Evolutionary conservation across 2,329 filamentous ascomycete species (phyloP), one percentile per base, ranked within the genome.

Genomic region (Ophiostoma quercus): DNA sequence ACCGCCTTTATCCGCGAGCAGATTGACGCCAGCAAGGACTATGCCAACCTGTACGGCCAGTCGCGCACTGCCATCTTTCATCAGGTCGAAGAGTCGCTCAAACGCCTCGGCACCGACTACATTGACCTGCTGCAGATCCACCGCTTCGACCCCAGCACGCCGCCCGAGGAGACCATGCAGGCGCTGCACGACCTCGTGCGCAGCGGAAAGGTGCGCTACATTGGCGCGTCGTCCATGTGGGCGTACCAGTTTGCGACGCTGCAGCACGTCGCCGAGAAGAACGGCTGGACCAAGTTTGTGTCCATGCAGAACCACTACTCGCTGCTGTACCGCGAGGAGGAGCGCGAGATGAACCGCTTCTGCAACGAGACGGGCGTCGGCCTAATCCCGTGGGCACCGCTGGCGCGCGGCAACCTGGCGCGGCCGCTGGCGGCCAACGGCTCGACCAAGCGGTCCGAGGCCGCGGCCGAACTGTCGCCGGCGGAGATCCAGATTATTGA

Each of bases 31-130:
- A 71, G 68, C 68, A 76, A 79, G 54, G 76, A 79, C 60, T 77
- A 79, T 32, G 72, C 73, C 5, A 74, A 75, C 41, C 75, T 76
- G 62, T 68, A 73, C 22, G 71, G 88, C 0, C 79, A 90, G 25
- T 87, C 84, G 14, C 80, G 89, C 39, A 84, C 84, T 73, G 84
- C 87, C 70, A 90, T 91, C 74, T 87, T 90, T 75, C 84, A 87
- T 72, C 84, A 86, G 0, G 88, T 91, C 9, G 83, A 90, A 57
- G 84, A 81, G 37, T 87, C 84, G 67, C 80, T 87, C 12, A 76
- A 80, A 69, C 78, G 86, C 14, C 78, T 89, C 16, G 82, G 81
- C 37, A 85, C 83, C 1, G 75, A 76, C 34, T 73, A 88, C 76
- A 84, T 87, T 68, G 85, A 87, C 75, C 80, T 87, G 2, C 78